These are phyloP conservation scores for Borovskyia barvae DNA, from an alignment of 208 protist species.

Conservation along the genomic window DNA sequence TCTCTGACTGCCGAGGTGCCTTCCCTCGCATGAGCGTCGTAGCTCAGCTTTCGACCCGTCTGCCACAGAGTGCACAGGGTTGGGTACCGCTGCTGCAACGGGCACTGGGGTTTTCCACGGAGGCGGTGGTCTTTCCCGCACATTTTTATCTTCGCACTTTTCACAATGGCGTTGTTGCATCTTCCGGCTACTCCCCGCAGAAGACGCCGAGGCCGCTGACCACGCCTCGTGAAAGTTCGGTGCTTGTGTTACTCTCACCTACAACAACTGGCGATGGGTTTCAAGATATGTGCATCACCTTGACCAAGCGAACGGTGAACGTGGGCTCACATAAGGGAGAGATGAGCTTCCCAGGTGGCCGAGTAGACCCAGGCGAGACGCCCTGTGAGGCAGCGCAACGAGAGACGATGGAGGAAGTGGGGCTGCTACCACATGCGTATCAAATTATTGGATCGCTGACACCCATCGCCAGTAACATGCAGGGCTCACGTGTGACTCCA, in stretches of 20 bases:
- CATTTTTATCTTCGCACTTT: conserved; percentile 63
- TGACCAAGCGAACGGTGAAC: conserved; percentile 73
- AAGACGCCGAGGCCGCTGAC: conserved; percentile 9
- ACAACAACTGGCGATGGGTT: conserved; percentile 30
- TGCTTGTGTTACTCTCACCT: conserved; percentile 71
- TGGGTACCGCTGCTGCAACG: conserved; percentile 47
- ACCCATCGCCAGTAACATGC: conserved; percentile 34
- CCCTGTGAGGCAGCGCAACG: conserved; percentile 54
- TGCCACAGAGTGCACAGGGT: conserved; percentile 52
- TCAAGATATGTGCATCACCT: conserved; percentile 83
- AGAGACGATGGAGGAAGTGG: conserved; percentile 77
- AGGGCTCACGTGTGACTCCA: conserved; percentile 35
- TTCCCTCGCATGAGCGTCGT: conserved; percentile 1
- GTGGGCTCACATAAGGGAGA: conserved; percentile 65
- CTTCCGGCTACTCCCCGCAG: conserved; percentile 35
- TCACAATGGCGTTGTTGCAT: conserved; percentile 3
- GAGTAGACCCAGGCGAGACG: conserved; percentile 56
- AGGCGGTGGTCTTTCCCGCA: conserved; percentile 43
- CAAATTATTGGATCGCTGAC: conserved; percentile 52
- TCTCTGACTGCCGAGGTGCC: background rate
- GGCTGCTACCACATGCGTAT: conserved; percentile 45
- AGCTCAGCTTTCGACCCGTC: conserved; percentile 15
- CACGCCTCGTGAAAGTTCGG: conserved; percentile 30
- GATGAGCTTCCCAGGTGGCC: conserved; percentile 84
- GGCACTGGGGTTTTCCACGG: conserved; percentile 39